Evolutionary conservation across 2,329 filamentous ascomycete species (phyloP).

Genomic region (Monosporascus sp.): DNA sequence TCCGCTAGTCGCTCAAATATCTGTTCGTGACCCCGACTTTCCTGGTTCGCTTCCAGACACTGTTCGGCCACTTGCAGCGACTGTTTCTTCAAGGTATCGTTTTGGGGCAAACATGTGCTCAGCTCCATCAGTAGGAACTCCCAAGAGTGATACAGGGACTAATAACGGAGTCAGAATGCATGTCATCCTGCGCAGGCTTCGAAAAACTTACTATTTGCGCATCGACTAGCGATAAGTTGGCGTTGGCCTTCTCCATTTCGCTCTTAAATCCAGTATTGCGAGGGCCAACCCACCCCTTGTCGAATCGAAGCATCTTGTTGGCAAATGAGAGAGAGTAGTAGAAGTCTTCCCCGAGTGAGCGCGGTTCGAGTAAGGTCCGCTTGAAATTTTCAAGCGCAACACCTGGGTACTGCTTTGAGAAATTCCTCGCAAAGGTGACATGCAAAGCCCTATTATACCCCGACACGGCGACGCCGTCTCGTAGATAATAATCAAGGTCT

Average conservation of each 20-base stretch:
- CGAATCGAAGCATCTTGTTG: constrained; percentile 67
- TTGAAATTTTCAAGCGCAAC: constrained; percentile 76
- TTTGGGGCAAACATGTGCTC: constrained; percentile 54
- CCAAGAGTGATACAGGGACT: constrained; percentile 84
- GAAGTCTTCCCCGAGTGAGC: constrained; percentile 67
- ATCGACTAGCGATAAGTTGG: constrained; percentile 87
- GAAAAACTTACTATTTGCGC: constrained; percentile 68
- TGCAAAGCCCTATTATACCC: constrained; percentile 87
- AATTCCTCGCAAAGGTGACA: constrained; percentile 77
- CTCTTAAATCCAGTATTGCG: constrained; percentile 68
- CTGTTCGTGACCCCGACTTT: constrained; percentile 64
- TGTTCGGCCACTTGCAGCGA: constrained; percentile 71
- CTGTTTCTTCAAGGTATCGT: constrained; percentile 55
- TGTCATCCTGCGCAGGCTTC: background rate
- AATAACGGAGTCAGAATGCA: constrained; percentile 20
- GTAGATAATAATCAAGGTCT: constrained; percentile 72
- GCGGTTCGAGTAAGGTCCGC: constrained; percentile 60
- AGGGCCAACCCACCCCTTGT: constrained; percentile 69
- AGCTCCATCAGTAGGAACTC: constrained; percentile 82
- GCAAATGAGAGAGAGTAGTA: constrained; percentile 80
- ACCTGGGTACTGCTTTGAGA: constrained; percentile 69
- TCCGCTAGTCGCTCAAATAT: constrained; percentile 78
- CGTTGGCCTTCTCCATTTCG: constrained; percentile 82
- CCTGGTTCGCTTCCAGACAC: constrained; percentile 73
- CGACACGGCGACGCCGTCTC: constrained; percentile 71